A percentile compares a stretch with the other conserved stretches of the same genome.
These are phyloP conservation scores for Grosmannia huntii DNA, from an alignment of 2,329 filamentous ascomycete genomes.

Conservation along the genomic window DNA sequence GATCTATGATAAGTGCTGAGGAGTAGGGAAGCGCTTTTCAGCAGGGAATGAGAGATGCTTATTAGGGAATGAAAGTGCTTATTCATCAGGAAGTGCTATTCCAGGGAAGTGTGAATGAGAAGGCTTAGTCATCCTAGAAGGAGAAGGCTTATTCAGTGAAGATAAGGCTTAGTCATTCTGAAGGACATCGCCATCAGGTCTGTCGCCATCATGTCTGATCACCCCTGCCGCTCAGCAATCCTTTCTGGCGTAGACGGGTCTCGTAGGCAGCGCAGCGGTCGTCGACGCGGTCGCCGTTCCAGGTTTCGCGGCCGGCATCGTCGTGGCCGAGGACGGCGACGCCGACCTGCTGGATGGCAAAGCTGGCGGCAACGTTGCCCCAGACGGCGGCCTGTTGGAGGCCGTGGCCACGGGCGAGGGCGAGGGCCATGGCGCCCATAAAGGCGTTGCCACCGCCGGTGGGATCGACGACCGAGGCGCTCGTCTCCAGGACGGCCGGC, in stretches of 20 bases:
- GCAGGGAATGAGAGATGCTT: no score
- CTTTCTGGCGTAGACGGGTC: conserved; percentile 18
- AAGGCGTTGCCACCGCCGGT: conserved; percentile 93
- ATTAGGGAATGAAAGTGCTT: no score
- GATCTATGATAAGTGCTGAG: background rate
- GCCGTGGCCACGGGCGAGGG: conserved; percentile 42
- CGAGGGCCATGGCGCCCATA: conserved; percentile 48
- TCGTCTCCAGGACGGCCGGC: conserved; percentile 48
- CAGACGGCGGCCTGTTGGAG: conserved; percentile 62
- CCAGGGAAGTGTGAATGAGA: no score
- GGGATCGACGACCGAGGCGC: conserved; percentile 63
- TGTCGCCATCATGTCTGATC: no score
- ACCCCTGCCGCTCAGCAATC: no score
- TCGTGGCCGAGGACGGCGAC: conserved; percentile 48
- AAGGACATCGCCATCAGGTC: no score
- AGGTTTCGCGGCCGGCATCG: conserved; percentile 37
- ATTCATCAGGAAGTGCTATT: no score
- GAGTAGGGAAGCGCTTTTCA: no score
- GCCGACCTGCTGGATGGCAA: conserved; percentile 90
- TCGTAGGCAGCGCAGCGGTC: conserved; percentile 40
- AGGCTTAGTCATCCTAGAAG: no score
- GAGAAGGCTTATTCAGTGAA: no score
- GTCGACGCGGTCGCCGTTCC: conserved; percentile 45
- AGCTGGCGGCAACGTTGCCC: conserved; percentile 75
- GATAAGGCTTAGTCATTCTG: no score